These are phyloP conservation scores for Coniochaeta sp. DNA, from an alignment of 2,329 filamentous ascomycete genomes.

Conservation along the genomic window DNA sequence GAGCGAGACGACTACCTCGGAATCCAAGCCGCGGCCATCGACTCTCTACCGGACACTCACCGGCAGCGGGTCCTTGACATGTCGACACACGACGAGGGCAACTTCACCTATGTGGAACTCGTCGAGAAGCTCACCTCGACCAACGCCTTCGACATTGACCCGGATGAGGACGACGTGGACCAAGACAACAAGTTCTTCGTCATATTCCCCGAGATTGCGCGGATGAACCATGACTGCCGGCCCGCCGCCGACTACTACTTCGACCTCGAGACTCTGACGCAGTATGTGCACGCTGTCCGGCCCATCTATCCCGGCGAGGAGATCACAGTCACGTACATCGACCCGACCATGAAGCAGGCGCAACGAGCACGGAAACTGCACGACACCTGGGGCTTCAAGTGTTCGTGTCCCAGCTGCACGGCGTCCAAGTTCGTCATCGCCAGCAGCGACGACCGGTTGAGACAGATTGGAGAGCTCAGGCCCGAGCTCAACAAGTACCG, in stretches of 20 bases:
- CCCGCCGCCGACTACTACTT: constrained; percentile 36
- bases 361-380: constrained; percentile 21
- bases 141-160: constrained; percentile 30
- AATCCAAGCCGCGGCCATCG: constrained; percentile 23
- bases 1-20: constrained; percentile 14
- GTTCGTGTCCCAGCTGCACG: constrained; percentile 30
- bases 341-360: constrained; percentile 21
- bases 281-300: constrained; percentile 29
- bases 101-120: constrained; percentile 15
- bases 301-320: constrained; percentile 33
- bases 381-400: constrained; percentile 30
- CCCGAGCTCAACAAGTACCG: constrained; percentile 23
- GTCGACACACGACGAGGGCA: constrained; percentile 22
- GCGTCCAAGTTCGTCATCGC: constrained; percentile 14
- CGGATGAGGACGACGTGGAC: constrained; percentile 18
- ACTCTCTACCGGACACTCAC: constrained; percentile 21
- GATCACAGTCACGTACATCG: constrained; percentile 34
- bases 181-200: constrained; percentile 23
- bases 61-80: constrained; percentile 24
- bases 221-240: constrained; percentile 37
- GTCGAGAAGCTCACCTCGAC: constrained; percentile 27
- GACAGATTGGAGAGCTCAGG: constrained; percentile 22
- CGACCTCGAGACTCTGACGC: constrained; percentile 27
- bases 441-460: constrained; percentile 29
- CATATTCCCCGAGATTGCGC: constrained; percentile 32